Evolutionary conservation across 768 basidiomycete species (phyloP).

Genomic region (Lactifluus pinguis): DNA sequence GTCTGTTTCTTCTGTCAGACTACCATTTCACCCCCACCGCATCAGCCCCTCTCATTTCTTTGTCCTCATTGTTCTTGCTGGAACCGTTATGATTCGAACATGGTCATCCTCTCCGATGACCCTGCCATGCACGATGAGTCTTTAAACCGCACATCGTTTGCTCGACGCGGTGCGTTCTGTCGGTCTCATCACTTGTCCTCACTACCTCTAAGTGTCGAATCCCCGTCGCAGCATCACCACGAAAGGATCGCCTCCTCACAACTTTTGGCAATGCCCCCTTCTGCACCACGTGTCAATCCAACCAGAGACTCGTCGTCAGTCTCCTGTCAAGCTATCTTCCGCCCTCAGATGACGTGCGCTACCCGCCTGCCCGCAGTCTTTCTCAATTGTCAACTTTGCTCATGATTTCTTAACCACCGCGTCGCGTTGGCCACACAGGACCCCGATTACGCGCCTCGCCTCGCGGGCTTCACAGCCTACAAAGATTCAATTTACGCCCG

Average conservation of each 20-base stretch:
- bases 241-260: conserved; percentile 59
- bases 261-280: conserved; percentile 54
- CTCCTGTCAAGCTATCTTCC: conserved; percentile 87
- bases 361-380: background rate
- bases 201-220: background rate
- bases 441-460: conserved; percentile 57
- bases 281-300: conserved; percentile 86
- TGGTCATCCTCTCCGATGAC: conserved; percentile 76
- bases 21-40: conserved; percentile 30
- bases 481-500: conserved; percentile 64
- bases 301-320: conserved; percentile 81
- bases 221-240: conserved; percentile 45
- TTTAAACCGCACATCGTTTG: conserved; percentile 61
- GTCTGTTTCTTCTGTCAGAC: conserved; percentile 70
- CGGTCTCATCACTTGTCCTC: background rate
- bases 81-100: conserved; percentile 64
- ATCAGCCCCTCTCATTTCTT: conserved; percentile 48
- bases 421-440: conserved; percentile 36
- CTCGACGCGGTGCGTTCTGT: conserved; percentile 50
- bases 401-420: background rate
- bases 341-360: conserved; percentile 51
- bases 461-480: conserved; percentile 62
- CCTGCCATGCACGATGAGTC: conserved; percentile 81
- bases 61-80: conserved; percentile 62
- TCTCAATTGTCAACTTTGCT: background rate